Evolutionary conservation across 2,329 filamentous ascomycete genomes (phyloP).

Genomic region (Huntiella omanensis): DNA sequence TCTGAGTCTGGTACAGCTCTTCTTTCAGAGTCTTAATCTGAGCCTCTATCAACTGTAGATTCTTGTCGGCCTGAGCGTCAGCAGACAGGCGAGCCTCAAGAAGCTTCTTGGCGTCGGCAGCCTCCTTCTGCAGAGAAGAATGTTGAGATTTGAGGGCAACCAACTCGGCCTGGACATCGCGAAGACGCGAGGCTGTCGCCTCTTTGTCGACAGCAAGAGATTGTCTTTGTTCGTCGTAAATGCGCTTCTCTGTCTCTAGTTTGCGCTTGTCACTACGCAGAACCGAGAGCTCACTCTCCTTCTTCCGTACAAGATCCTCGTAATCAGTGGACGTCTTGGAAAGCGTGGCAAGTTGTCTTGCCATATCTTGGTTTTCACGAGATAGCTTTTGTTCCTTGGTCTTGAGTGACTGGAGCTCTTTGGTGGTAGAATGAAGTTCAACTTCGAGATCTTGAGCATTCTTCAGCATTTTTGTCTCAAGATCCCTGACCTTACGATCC

Average conservation of each 20-base stretch:
- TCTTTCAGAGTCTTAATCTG: constrained; percentile 78
- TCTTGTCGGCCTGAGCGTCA: constrained; percentile 67
- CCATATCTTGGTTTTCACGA: constrained; percentile 64
- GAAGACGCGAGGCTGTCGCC: constrained; percentile 53
- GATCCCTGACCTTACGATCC: constrained; percentile 72
- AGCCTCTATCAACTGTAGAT: constrained; percentile 62
- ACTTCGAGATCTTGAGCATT: constrained; percentile 77
- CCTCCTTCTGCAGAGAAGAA: constrained; percentile 68
- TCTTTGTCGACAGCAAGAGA: constrained; percentile 58
- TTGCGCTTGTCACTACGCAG: constrained; percentile 71
- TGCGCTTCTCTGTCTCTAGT: constrained; percentile 60
- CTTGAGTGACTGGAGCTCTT: constrained; percentile 58
- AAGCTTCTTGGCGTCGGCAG: constrained; percentile 67
- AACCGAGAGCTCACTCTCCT: constrained; percentile 80
- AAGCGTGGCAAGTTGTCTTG: constrained; percentile 69
- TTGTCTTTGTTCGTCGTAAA: constrained; percentile 61
- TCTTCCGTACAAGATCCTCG: constrained; percentile 79
- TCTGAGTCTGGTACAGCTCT: constrained; percentile 67
- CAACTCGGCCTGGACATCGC: constrained; percentile 72
- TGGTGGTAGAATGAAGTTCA: constrained; percentile 58
- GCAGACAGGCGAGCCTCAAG: constrained; percentile 79
- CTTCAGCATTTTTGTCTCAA: constrained; percentile 68
- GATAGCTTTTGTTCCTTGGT: constrained; percentile 57
- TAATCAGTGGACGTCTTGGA: constrained; percentile 88
- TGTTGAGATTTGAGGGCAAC: constrained; percentile 75